Percentiles rank a stretch among this genome's conserved stretches.
Evolutionary conservation across 805 yeast species (phyloP).

Genomic region (Candida endomychidarum): DNA sequence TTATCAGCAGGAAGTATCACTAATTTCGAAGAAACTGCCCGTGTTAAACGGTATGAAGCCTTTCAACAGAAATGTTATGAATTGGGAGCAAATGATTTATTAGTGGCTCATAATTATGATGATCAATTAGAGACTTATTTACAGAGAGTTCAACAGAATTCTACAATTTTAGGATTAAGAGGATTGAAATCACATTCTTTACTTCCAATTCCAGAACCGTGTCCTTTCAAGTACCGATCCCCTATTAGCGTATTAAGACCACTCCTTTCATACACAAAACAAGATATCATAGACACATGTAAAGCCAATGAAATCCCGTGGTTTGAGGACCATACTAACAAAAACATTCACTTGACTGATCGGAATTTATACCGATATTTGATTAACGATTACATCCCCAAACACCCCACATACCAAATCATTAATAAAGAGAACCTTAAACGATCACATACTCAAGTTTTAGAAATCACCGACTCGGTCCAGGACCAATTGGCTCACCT

Average conservation of each 20-base stretch:
- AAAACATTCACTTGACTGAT: constrained; percentile 50
- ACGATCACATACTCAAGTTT: constrained; percentile 11
- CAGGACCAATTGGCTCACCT: constrained; percentile 10
- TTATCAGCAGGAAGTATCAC: constrained; percentile 26
- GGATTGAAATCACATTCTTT: constrained; percentile 45
- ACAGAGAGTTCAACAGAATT: constrained; percentile 46
- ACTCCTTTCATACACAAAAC: constrained; percentile 46
- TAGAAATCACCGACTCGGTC: constrained; percentile 11
- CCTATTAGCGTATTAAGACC: constrained; percentile 48
- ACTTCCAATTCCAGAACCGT: constrained; percentile 25
- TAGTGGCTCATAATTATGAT: constrained; percentile 67
- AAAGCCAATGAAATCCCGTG: constrained; percentile 41
- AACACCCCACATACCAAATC: constrained; percentile 10
- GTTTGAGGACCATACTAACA: constrained; percentile 73
- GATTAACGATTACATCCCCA: constrained; percentile 24
- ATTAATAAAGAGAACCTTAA: constrained; percentile 15
- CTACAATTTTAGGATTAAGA: constrained; percentile 52
- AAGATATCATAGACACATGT: constrained; percentile 48
- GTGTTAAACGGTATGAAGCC: constrained; percentile 50
- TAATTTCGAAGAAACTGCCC: constrained; percentile 60
- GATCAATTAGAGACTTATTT: constrained; percentile 74
- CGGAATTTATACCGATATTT: constrained; percentile 56
- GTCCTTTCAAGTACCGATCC: constrained; percentile 16
- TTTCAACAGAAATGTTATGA: constrained; percentile 42
- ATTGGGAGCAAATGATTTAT: constrained; percentile 33